Evolutionary conservation across 202 grass and related monocot species (phyloP), one percentile per base, ranked within the genome.

Genomic region (Carex sylvatica): DNA sequence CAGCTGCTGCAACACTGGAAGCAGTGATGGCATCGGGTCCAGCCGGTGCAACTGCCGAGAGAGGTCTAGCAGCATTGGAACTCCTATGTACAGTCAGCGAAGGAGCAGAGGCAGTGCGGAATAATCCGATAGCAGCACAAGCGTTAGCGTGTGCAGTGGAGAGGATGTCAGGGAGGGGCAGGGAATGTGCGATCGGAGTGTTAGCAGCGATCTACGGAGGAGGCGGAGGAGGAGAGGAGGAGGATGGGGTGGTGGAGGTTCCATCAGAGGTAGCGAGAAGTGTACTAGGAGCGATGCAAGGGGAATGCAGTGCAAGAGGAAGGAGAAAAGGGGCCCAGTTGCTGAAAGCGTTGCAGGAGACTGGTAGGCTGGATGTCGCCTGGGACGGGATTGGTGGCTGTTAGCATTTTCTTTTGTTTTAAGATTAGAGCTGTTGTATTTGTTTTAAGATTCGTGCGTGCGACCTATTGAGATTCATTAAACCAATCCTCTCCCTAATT

Each of bases 151-250:
- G 87, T 18, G 94, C 90, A 0, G 94, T 90, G 42, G 92, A 91
- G 14, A 55, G 87, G 19, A 91, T 94, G 92, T 12, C 74, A 0
- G 92, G 95, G 0, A 83, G 95, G 59, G 95, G 90, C 0, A 61
- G 90, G 62, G 94, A 97, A 85, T 97, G 90, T 67, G 92, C 92
- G 18, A 90, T 97, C 73, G 94, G 90, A n/a, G 92, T 98, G 40
- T 80, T 98, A 2, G 81, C 87, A 0, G 95, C 95, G 18, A 94
- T 98, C 35, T 98, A 94, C 79, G 46, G 31, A 0, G 60, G 65
- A 0, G 84, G 22, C 2, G 69, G 10, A 1, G 71, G 18, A 28
- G 28, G 10, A 1, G 71, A 14, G 28, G 28, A 28, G 7, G 69
- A 0, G 28, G 16, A 0, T 52, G 70, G 0, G 80, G 18, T 12